Conservation (phyloP, 129 eudicot genomes). For the Flaveria brownii region DNA sequence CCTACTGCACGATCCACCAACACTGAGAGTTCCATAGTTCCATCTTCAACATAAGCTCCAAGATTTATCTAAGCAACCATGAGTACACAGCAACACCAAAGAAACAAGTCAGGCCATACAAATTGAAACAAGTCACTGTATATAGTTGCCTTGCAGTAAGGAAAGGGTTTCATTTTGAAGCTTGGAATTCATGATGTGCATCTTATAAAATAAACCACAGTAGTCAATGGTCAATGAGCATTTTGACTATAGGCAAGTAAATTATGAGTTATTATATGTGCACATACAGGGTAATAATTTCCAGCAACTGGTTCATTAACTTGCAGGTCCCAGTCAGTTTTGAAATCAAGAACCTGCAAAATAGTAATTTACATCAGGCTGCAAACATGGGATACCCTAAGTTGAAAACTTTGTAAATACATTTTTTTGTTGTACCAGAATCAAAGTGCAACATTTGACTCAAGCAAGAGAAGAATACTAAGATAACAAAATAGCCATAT, state of each 20-base stretch:
- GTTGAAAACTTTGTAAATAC: neutral
- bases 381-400: slow-evolving; percentile 18
- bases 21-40: slow-evolving; percentile 73
- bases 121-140: neutral
- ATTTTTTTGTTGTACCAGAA: neutral
- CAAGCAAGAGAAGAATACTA: slow-evolving; percentile 1
- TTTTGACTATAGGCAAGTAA: slow-evolving; percentile 17
- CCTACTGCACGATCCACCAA: slow-evolving; percentile 97
- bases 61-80: slow-evolving; percentile 65
- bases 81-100: slow-evolving; percentile 2
- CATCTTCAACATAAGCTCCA: slow-evolving; percentile 85
- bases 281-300: slow-evolving; percentile 87
- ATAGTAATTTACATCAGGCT: slow-evolving; percentile 23
- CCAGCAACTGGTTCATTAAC: slow-evolving; percentile 86
- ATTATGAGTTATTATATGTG: slow-evolving; percentile 3
- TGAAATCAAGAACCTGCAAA: slow-evolving; percentile 72
- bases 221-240: slow-evolving; percentile 6
- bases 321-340: slow-evolving; percentile 87
- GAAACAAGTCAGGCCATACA: slow-evolving; percentile 5
- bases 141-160: slow-evolving; percentile 20
- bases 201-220: slow-evolving; percentile 14
- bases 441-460: slow-evolving; percentile 9
- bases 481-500: slow-evolving; percentile 2
- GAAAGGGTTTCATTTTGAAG: slow-evolving; percentile 8
- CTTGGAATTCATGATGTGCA: slow-evolving; percentile 12